Evolutionary conservation across 2,329 filamentous ascomycete species (phyloP), one percentile per base, ranked within the genome.

Genomic region (Aphanocladium album): DNA sequence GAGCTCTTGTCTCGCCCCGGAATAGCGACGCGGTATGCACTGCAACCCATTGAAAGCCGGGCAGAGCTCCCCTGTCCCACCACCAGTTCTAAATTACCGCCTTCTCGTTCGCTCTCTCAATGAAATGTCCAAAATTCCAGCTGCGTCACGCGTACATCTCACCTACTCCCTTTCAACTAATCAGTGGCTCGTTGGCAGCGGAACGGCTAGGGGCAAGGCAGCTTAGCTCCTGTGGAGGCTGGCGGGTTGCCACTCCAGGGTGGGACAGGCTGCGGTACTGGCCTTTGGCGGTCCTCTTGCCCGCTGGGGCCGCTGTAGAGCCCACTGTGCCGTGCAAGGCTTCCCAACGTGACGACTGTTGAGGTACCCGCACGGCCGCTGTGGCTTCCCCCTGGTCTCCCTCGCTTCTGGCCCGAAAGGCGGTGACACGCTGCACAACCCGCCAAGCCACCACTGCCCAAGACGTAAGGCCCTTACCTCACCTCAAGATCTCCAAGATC

Each of bases 1-100:
- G n/a, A 19, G 30, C n/a, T 27, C 11, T 43, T 49, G 55, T 49
- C 55, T 50, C 33, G 43, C 56, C 46, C 56, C 46, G 56, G 56
- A 58, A 51, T 51, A 45, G 11, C 33, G 45, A 51, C 56, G 45
- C 54, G 46, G 46, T 7, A 41, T 47, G 45, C 56, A 19, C 45
- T 58, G 45, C 43, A 49, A 51, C 56, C 46, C 37, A 43, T 16
- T 54, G 37, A 21, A 9, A 43, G 37, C 37, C 43, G 27, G 46
- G 23, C 14, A 30, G 46, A 17, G 46, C 46, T 49, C 46, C 46
- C 46, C 46, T 30, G 45, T 27, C 37, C 37, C 37, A 41, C 37
- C 39, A 19, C 39, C n/a, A 17, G 17, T 19, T 45, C 21, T 19
- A 46, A 23, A 23, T 9, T 46, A 23, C 43, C 43, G 19, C n/a